Percentiles rank a stretch among this genome's conserved stretches.
Evolutionary conservation across 306 rosid species (phyloP).

Genomic region (Prunus mira): DNA sequence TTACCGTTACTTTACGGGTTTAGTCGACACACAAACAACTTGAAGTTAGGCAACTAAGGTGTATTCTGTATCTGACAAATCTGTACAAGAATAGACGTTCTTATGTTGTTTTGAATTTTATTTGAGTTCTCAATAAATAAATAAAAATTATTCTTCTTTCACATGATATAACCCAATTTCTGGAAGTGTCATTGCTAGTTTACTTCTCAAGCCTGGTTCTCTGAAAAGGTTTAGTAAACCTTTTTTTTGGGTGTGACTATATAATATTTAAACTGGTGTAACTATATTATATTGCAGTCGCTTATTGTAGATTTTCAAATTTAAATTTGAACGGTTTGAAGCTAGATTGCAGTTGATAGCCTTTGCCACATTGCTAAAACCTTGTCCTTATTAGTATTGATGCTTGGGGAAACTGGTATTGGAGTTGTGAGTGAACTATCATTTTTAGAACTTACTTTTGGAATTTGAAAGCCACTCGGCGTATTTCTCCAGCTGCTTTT

Average conservation of each 20-base stretch:
- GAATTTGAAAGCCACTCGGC: slow-evolving; percentile 6
- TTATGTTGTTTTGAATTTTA: too few relatives aligned
- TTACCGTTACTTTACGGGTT: background rate
- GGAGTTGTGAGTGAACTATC: slow-evolving; percentile 69
- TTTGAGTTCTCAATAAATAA: too few relatives aligned
- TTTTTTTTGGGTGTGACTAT: background rate
- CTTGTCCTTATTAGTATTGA: slow-evolving; percentile 54
- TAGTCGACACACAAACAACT: background rate
- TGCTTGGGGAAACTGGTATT: slow-evolving; percentile 70
- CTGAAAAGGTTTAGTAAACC: slow-evolving; percentile 52
- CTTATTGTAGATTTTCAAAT: slow-evolving; percentile 60
- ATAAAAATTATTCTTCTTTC: too few relatives aligned
- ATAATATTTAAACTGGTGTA: slow-evolving; percentile 1
- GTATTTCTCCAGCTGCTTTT: slow-evolving; percentile 11
- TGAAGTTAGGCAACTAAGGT: background rate
- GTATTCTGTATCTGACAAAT: background rate
- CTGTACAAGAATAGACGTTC: background rate
- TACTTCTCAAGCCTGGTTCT: slow-evolving; percentile 63
- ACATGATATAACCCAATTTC: slow-evolving; percentile 43
- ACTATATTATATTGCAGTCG: slow-evolving; percentile 2
- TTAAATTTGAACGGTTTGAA: slow-evolving; percentile 73
- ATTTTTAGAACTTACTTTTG: slow-evolving; percentile 13
- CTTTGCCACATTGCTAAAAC: slow-evolving; percentile 62
- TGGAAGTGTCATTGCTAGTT: slow-evolving; percentile 57
- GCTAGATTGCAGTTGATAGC: slow-evolving; percentile 63